phyloP scores from a whole-genome alignment of 2,329 filamentous ascomycete genomes.

The Nigrograna mackinnonii region DNA sequence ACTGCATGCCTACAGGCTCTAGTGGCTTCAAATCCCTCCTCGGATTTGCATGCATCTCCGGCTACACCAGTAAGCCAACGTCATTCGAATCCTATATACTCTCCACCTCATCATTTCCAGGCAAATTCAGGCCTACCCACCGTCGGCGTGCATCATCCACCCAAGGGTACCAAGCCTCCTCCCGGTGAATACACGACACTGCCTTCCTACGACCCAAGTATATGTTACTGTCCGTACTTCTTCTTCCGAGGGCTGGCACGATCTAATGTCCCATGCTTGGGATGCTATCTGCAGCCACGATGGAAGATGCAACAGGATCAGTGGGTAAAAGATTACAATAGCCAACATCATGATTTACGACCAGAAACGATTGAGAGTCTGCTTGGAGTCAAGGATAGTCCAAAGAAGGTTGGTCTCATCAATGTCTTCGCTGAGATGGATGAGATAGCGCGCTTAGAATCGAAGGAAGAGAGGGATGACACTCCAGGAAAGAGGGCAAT shows the following conservation, averaged over 20 bases:
- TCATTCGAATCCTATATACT: no score
- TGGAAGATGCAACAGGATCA: conserved; percentile 9
- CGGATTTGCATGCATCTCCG: not conserved
- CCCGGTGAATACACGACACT: not conserved
- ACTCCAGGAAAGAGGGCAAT: no score
- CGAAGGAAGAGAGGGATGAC: no score
- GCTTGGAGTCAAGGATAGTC: not conserved
- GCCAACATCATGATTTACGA: not conserved
- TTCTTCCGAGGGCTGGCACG: conserved; percentile 19
- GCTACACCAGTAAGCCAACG: not conserved
- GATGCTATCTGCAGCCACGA: conserved; percentile 24
- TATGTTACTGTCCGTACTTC: conserved; percentile 22
- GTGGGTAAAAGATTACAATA: conserved; percentile 5
- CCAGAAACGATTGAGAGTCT: not conserved
- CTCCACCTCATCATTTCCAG: not conserved
- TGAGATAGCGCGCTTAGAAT: no score
- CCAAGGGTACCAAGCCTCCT: not conserved
- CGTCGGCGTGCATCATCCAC: not conserved
- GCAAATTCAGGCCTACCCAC: not conserved
- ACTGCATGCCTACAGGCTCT: conserved; percentile 29
- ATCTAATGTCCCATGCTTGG: conserved; percentile 24
- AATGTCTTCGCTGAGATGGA: conserved; percentile 9
- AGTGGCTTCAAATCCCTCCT: conserved; percentile 5
- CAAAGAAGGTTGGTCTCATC: not conserved
- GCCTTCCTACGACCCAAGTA: conserved; percentile 4